Conservation (phyloP, 805 yeast species). For the Suhomyces faveliae region DNA sequence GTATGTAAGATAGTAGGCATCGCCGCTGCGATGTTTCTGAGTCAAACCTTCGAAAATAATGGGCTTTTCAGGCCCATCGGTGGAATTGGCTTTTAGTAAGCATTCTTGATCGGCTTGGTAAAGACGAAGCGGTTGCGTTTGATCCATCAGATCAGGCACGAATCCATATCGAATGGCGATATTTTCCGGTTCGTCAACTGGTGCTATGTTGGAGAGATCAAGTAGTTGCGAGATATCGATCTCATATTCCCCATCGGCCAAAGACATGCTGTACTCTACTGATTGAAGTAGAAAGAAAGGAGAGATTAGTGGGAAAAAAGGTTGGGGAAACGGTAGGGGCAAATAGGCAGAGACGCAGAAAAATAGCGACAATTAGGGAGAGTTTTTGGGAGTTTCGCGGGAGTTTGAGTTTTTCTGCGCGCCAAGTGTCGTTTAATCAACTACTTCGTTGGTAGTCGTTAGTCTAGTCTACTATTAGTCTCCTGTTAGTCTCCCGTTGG, state of each 20-base stretch:
- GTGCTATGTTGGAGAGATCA: slow-evolving; percentile 8
- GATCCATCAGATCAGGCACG: slow-evolving; percentile 42
- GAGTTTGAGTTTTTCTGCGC: too few species aligned
- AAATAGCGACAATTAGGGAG: too few species aligned
- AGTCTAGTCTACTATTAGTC: too few species aligned
- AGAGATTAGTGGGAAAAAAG: neutral
- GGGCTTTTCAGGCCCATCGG: slow-evolving; percentile 20
- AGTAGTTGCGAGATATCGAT: slow-evolving; percentile 33
- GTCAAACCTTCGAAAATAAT: slow-evolving; percentile 40
- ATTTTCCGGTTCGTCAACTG: slow-evolving; percentile 13
- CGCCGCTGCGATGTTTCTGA: slow-evolving; percentile 25
- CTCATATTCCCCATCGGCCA: slow-evolving; percentile 45
- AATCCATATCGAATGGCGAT: slow-evolving; percentile 40
- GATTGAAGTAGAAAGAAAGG: neutral
- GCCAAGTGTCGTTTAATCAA: too few species aligned
- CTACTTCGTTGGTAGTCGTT: too few species aligned
- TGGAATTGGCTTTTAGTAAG: slow-evolving; percentile 30
- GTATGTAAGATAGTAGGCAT: slow-evolving; percentile 30
- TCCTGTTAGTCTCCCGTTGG: too few species aligned
- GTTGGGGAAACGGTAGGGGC: too few species aligned
- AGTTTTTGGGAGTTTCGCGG: too few species aligned
- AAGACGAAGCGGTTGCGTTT: slow-evolving; percentile 28
- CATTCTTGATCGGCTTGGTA: slow-evolving; percentile 36
- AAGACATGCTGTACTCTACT: slow-evolving; percentile 18
- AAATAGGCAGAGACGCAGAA: too few species aligned